Evolutionary conservation across 2,329 filamentous ascomycete genomes (phyloP).

Genomic region (Claviceps spartinae): DNA sequence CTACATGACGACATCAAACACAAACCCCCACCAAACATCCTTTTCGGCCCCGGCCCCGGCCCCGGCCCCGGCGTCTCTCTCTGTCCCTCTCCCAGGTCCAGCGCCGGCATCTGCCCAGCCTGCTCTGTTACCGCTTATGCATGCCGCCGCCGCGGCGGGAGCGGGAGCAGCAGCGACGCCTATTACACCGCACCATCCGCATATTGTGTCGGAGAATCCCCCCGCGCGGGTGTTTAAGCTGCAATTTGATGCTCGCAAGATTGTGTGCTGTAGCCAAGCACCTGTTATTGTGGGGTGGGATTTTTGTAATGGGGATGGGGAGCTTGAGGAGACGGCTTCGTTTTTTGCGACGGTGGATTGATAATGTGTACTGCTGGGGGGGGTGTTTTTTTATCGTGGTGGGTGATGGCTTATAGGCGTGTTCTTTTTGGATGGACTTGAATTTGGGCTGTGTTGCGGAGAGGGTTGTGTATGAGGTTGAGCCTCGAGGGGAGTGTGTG

Average conservation of each 20-base stretch:
- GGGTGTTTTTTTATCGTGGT: no score
- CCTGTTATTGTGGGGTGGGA: constrained; percentile 93
- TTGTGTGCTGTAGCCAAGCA: constrained; percentile 90
- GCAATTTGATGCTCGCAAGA: constrained; percentile 85
- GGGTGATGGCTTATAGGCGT: no score
- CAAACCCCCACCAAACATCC: background rate
- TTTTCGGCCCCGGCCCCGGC: background rate
- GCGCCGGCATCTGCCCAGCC: constrained; percentile 10
- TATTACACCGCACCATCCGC: constrained; percentile 25
- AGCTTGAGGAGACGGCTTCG: constrained; percentile 61
- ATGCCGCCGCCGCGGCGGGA: background rate
- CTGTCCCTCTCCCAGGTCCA: background rate
- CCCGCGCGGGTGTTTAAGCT: constrained; percentile 76
- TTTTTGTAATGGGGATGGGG: constrained; percentile 75
- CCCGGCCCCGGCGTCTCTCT: constrained; percentile 2
- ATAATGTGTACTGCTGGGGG: background rate
- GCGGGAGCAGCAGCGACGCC: background rate
- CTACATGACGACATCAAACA: background rate
- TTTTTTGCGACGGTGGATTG: constrained; percentile 57
- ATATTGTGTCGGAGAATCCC: constrained; percentile 33
- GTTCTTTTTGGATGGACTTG: no score
- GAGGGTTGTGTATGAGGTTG: no score
- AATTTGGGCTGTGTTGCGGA: no score
- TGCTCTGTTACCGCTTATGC: constrained; percentile 5
- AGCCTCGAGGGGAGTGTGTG: no score